A percentile compares a stretch with the other conserved stretches of the same genome.
phyloP scores from a whole-genome alignment of 177 flowering plant species.

The Vitis hybrid region DNA sequence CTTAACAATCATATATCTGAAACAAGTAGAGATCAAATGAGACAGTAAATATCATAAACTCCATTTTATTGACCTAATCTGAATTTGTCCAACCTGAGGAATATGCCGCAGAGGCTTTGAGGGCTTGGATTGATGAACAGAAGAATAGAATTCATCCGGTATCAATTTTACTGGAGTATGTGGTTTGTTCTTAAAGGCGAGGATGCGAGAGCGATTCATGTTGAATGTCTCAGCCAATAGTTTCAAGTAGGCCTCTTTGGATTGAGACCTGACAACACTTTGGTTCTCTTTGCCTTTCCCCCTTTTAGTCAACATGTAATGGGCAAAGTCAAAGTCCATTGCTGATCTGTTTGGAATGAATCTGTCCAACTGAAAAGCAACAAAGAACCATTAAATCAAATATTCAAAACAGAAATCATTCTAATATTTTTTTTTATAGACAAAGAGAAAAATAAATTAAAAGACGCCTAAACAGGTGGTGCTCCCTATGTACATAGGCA shows the following conservation, averaged over 20 bases:
- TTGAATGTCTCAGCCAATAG: slow-evolving; percentile 34
- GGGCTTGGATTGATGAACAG: slow-evolving; percentile 15
- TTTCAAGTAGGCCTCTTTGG: slow-evolving; percentile 41
- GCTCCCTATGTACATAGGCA: no score
- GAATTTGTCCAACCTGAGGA: slow-evolving; percentile 28
- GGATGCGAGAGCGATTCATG: slow-evolving; percentile 39
- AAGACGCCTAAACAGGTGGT: no score
- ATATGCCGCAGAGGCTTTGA: slow-evolving; percentile 31
- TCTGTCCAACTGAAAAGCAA: no score
- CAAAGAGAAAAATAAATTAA: no score
- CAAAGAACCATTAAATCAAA: no score
- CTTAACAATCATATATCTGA: no score
- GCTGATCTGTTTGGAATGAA: slow-evolving; percentile 49
- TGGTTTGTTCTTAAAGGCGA: slow-evolving; percentile 50
- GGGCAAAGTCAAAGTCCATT: slow-evolving; percentile 46
- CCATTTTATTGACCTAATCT: no score
- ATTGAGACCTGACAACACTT: slow-evolving; percentile 20
- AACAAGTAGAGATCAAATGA: no score
- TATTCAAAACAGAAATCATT: no score
- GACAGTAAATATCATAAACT: no score
- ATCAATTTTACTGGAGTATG: slow-evolving; percentile 27
- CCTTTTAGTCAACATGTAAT: slow-evolving; percentile 39
- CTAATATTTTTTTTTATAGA: no score
- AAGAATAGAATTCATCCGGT: slow-evolving; percentile 14
- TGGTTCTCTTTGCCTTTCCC: slow-evolving; percentile 33